A percentile compares a stretch with the other conserved stretches of the same genome.
These are phyloP conservation scores for Boletus rufocinnamomeus DNA, from an alignment of 768 basidiomycete species.

Conservation along the genomic window DNA sequence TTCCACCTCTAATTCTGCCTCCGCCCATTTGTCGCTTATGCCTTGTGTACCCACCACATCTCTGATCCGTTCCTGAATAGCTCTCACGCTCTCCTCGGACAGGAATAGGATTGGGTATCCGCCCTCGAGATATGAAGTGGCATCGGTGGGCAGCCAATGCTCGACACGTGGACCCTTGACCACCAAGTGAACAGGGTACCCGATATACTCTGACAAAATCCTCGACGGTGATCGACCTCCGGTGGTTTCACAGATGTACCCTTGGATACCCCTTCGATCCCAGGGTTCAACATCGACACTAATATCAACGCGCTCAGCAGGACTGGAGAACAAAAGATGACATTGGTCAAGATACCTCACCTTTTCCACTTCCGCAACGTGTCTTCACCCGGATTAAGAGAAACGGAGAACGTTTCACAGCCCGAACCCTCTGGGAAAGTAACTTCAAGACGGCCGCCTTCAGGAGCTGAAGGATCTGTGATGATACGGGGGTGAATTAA, in stretches of 20 bases:
- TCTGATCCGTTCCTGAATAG: constrained; percentile 51
- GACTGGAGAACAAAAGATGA: neutral
- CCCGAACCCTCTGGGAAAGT: constrained; percentile 62
- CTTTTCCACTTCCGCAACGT: constrained; percentile 53
- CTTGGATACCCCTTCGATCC: constrained; percentile 52
- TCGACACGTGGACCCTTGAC: constrained; percentile 66
- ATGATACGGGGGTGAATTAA: constrained; percentile 61
- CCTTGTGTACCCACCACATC: constrained; percentile 49
- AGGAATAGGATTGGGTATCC: constrained; percentile 68
- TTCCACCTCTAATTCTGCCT: constrained; percentile 54
- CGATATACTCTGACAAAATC: constrained; percentile 63
- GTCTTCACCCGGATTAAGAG: constrained; percentile 55
- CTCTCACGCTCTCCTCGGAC: constrained; percentile 63
- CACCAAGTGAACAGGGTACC: constrained; percentile 59
- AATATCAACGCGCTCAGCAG: constrained; percentile 1
- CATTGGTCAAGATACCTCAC: constrained; percentile 39
- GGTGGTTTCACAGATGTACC: constrained; percentile 59
- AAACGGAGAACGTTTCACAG: constrained; percentile 58
- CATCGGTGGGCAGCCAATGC: constrained; percentile 51
- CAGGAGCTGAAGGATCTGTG: constrained; percentile 43
- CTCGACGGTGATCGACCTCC: constrained; percentile 48
- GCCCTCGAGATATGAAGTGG: constrained; percentile 63
- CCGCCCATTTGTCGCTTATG: constrained; percentile 53
- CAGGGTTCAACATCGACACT: constrained; percentile 61
- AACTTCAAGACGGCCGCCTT: constrained; percentile 53